Evolutionary conservation across 176 grass and related monocot species (phyloP).

Genomic region (Cocos nucifera): DNA sequence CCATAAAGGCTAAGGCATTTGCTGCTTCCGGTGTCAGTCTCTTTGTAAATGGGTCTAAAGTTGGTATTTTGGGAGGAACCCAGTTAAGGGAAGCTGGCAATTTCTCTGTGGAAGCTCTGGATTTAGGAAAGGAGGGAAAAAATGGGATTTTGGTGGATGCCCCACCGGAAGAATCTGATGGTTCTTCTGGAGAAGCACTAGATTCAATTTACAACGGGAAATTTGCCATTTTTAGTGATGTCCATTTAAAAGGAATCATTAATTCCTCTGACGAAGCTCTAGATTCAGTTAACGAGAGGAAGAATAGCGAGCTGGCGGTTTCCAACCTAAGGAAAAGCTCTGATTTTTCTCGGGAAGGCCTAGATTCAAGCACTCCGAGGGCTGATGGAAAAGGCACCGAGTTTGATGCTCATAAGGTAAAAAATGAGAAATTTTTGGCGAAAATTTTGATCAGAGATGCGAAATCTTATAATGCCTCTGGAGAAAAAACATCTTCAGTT

Average conservation of each 20-base stretch:
- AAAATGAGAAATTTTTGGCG: background rate
- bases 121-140: slow-evolving; percentile 11
- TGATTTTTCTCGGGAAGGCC: background rate
- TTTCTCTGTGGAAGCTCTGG: slow-evolving; percentile 15
- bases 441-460: background rate
- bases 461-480: slow-evolving; percentile 6
- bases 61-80: background rate
- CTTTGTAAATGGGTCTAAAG: slow-evolving; percentile 4
- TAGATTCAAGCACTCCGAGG: too few relatives aligned
- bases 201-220: background rate
- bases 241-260: background rate
- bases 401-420: background rate
- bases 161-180: slow-evolving; percentile 1
- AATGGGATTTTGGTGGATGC: slow-evolving; percentile 12
- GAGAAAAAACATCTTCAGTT: slow-evolving; percentile 5
- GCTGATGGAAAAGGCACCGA: too few relatives aligned
- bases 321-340: background rate
- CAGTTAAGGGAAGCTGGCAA: slow-evolving; percentile 2
- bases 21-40: background rate
- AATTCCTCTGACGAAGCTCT: slow-evolving; percentile 28
- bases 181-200: slow-evolving; percentile 12
- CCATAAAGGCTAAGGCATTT: slow-evolving; percentile 6
- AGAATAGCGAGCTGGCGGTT: background rate
- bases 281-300: slow-evolving; percentile 12
- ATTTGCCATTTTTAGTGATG: slow-evolving; percentile 9